phyloP scores from a whole-genome alignment of 2,329 filamentous ascomycete species.

The Domatiomyces catenatus region DNA sequence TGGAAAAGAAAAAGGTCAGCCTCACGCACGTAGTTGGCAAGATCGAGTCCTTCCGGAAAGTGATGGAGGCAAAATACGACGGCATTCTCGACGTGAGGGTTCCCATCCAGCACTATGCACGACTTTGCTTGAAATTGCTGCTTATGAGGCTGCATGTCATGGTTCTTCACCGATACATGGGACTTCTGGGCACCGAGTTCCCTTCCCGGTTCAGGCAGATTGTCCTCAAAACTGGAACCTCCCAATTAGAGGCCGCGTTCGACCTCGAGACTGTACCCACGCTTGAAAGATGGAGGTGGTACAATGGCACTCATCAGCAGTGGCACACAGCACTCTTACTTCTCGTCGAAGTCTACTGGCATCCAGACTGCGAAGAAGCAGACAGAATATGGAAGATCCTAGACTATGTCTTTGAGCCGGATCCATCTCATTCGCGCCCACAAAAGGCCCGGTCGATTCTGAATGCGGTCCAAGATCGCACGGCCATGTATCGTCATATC shows the following conservation, averaged over 20 bases:
- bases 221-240: constrained; percentile 45
- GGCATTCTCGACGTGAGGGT: constrained; percentile 44
- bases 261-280: constrained; percentile 38
- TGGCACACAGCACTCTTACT: constrained; percentile 57
- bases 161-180: constrained; percentile 53
- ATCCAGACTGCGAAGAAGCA: constrained; percentile 41
- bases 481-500: constrained; percentile 19
- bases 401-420: constrained; percentile 55
- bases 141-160: constrained; percentile 50
- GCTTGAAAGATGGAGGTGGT: constrained; percentile 52
- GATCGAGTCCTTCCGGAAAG: constrained; percentile 51
- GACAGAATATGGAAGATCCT: constrained; percentile 55
- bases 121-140: constrained; percentile 49
- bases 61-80: constrained; percentile 51
- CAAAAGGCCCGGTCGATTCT: constrained; percentile 48
- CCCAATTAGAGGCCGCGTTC: constrained; percentile 40
- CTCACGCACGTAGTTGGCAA: constrained; percentile 51
- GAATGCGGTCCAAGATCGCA: constrained; percentile 40
- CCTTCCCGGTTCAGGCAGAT: constrained; percentile 46
- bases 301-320: constrained; percentile 54
- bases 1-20: constrained; percentile 46
- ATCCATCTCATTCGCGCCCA: constrained; percentile 35
- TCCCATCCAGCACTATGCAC: constrained; percentile 48
- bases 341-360: constrained; percentile 49
- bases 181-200: constrained; percentile 21